Evolutionary conservation across 1,284 basidiomycete species (phyloP), one percentile per base, ranked within the genome.

Genomic region (Pseudozyma tsukubaensis): DNA sequence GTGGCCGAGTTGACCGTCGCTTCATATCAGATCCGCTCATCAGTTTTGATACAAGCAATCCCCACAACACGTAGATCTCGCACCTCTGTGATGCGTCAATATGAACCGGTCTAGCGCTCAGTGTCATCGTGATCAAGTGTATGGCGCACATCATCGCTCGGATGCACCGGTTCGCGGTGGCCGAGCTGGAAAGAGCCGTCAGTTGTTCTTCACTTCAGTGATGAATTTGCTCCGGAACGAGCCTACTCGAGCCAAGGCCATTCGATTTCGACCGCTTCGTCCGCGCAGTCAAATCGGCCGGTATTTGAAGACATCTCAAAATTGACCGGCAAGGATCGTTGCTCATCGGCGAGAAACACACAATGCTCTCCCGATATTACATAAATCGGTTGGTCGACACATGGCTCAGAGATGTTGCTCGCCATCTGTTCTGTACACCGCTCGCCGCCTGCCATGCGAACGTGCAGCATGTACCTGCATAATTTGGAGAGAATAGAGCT

Each of bases 181-280:
- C 19, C 42, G 42, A 42, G 29, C 50, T 35, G 21, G 32, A 39
- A 24, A 19, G n/a, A 14, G 42, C 43, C 29, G 16, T 9, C 44
- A 11, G 32, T 16, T 19, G 39, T 39, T 29, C 24, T 29, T 29
- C 24, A 3, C 24, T 6, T 29, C 24, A 29, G 24, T 29, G 24
- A 29, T 6, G 24, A 6, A 3, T 7, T 48, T 55, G 42, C 43
- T 59, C 57, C 57, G 63, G 43, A 47, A 47, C 19, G 43, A 14
- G 19, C 55, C 62, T 58, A 37, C 21, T 37, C 14, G 10, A 34
- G 11, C 32, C 16, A 16, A n/a, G 35, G 13, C 24, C 24, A 14
- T 37, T 14, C 45, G 14, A 16, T 35, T 58, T 58, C 39, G 37
- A 19, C 64, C 64, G 64, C 64, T 57, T 67, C 50, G 49, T 67